Percentiles rank a stretch among this genome's conserved stretches.
These are phyloP conservation scores for Craterostigma plantagineum DNA, from an alignment of 257 asterid genomes.

Conservation along the genomic window DNA sequence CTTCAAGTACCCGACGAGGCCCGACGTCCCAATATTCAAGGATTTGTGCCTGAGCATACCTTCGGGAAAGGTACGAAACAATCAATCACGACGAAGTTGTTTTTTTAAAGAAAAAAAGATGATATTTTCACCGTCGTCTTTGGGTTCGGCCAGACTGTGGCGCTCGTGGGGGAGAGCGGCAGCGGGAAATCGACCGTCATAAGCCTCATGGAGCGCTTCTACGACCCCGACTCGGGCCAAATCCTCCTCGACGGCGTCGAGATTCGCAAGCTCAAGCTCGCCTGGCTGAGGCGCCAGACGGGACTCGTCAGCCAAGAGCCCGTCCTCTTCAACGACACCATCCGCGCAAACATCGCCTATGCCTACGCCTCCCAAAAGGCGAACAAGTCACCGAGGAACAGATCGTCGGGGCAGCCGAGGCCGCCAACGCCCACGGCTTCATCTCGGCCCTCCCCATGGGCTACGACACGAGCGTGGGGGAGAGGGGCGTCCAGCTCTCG, in stretches of 20 bases:
- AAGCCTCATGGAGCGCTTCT: constrained; percentile 57
- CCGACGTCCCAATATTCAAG: constrained; percentile 45
- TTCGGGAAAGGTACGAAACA: constrained; percentile 44
- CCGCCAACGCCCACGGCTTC: constrained; percentile 81
- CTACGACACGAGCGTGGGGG: constrained; percentile 68
- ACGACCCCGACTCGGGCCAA: constrained; percentile 58
- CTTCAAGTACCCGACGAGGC: constrained; percentile 78
- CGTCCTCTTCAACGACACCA: constrained; percentile 52
- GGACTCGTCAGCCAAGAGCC: constrained; percentile 96
- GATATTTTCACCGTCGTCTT: no score
- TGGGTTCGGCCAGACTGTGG: constrained; percentile 45
- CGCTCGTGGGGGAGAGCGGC: constrained; percentile 92
- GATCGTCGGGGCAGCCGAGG: constrained; percentile 48
- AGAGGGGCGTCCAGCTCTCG: constrained; percentile 62
- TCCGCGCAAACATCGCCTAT: constrained; percentile 68
- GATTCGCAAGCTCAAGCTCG: constrained; percentile 46
- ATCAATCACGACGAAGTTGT: no score
- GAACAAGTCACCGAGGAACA: constrained; percentile 71
- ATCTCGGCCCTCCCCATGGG: constrained; percentile 23
- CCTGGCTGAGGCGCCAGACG: constrained; percentile 85
- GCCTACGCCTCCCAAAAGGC: no score
- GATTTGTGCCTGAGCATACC: constrained; percentile 47
- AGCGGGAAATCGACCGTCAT: constrained; percentile 85
- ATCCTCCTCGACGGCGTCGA: constrained; percentile 59
- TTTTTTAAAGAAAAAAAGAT: no score